phyloP scores from a whole-genome alignment of 164 flowering plant species.

The Paratinospora sagittata region DNA sequence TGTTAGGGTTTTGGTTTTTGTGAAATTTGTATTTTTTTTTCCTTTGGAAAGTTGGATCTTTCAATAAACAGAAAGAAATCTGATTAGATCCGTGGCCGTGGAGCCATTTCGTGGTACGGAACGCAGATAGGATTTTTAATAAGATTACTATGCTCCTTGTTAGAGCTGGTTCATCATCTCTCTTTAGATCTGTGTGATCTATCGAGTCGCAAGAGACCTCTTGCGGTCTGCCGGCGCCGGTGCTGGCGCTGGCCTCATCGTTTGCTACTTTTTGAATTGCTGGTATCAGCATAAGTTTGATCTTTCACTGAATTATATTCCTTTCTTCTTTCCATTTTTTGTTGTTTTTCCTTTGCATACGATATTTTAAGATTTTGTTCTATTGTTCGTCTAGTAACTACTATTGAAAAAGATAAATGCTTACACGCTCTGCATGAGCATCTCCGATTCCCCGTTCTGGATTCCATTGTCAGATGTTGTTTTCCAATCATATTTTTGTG shows the following conservation, averaged over 20 bases:
- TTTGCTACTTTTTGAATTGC: not conserved
- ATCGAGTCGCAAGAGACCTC: no score
- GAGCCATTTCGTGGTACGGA: no score
- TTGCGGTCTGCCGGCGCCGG: no score
- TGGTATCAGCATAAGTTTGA: conserved; percentile 1
- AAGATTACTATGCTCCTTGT: not conserved
- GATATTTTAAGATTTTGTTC: no score
- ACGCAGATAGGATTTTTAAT: not conserved
- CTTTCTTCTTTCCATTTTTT: not conserved
- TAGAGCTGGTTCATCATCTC: not conserved
- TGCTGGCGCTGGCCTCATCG: not conserved
- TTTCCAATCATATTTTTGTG: not conserved
- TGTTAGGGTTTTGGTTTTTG: not conserved
- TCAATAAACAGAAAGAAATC: not conserved
- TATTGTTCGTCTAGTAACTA: not conserved
- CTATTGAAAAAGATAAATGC: not conserved
- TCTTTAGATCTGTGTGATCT: not conserved
- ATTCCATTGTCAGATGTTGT: not conserved
- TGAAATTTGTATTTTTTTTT: not conserved
- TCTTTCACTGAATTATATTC: not conserved
- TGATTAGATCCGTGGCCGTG: not conserved
- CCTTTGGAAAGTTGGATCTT: not conserved
- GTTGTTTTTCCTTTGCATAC: not conserved
- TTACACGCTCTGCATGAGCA: not conserved
- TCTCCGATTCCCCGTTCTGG: not conserved